These are phyloP conservation scores for Albophoma yamanashiensis DNA, from an alignment of 2,329 filamentous ascomycete genomes.

Conservation along the genomic window DNA sequence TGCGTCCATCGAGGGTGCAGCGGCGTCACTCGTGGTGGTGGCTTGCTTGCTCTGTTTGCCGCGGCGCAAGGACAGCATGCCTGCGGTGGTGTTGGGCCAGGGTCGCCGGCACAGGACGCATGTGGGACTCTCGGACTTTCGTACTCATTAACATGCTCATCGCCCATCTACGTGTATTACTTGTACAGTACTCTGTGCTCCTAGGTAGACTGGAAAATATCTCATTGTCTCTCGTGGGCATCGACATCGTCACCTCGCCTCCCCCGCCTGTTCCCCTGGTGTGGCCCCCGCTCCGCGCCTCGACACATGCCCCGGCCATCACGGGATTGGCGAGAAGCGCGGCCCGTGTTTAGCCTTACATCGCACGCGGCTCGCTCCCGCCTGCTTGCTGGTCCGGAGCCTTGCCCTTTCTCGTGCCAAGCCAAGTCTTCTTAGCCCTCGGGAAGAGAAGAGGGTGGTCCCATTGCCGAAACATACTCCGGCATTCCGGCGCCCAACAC, in stretches of 20 bases:
- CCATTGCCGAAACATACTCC: not conserved
- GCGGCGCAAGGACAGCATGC: too few species aligned
- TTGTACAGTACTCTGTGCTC: too few species aligned
- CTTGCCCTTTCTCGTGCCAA: not conserved
- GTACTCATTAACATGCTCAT: too few species aligned
- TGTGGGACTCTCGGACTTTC: too few species aligned
- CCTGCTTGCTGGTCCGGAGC: not conserved
- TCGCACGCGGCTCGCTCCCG: not conserved
- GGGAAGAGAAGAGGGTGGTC: not conserved
- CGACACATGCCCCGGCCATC: not conserved
- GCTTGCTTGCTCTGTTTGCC: not conserved
- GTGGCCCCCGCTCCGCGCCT: not conserved
- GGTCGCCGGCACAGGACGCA: too few species aligned
- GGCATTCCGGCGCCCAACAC: not conserved
- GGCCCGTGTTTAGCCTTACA: not conserved
- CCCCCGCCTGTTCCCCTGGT: not conserved
- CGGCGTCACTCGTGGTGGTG: too few species aligned
- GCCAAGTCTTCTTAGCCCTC: not conserved
- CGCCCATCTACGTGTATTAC: too few species aligned
- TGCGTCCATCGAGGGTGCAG: too few species aligned
- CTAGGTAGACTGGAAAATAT: too few species aligned
- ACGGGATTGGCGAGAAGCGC: not conserved
- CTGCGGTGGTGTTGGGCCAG: too few species aligned
- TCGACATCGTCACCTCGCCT: not conserved
- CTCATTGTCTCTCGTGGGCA: not conserved